A percentile compares a stretch with the other conserved stretches of the same genome.
Evolutionary conservation across 768 basidiomycete genomes (phyloP).

Genomic region (Obba rivulosa): DNA sequence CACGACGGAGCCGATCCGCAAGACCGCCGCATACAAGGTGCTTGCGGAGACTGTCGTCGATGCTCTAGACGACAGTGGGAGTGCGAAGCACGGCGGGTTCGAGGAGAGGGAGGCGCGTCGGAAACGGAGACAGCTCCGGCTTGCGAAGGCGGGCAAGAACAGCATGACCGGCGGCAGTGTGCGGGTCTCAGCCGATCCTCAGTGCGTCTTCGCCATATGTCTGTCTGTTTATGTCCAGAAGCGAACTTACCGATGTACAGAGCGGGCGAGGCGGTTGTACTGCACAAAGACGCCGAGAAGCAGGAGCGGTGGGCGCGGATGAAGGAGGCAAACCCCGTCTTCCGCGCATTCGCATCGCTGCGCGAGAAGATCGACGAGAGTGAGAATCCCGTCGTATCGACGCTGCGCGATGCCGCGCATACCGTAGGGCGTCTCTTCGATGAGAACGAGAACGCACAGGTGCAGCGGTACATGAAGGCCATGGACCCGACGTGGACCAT

Average conservation of each 20-base stretch:
- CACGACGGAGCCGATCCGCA: slow-evolving; percentile 94
- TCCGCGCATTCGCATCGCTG: slow-evolving; percentile 52
- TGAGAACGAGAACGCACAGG: slow-evolving; percentile 97
- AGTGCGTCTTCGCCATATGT: slow-evolving; percentile 49
- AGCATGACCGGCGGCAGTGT: slow-evolving; percentile 44
- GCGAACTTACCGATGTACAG: slow-evolving; percentile 32
- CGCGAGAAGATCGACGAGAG: slow-evolving; percentile 83
- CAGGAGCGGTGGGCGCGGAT: slow-evolving; percentile 78
- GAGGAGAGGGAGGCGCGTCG: slow-evolving; percentile 92
- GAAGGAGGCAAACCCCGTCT: slow-evolving; percentile 75
- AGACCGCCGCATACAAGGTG: slow-evolving; percentile 91
- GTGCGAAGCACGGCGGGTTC: slow-evolving; percentile 91
- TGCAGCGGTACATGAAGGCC: slow-evolving; percentile 78
- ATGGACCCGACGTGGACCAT: slow-evolving; percentile 85
- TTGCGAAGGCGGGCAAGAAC: slow-evolving; percentile 79
- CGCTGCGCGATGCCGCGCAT: slow-evolving; percentile 76
- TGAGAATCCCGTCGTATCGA: slow-evolving; percentile 82
- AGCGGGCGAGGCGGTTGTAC: slow-evolving; percentile 80
- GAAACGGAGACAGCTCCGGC: slow-evolving; percentile 68
- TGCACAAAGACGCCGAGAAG: slow-evolving; percentile 76
- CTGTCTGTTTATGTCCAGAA: neutral
- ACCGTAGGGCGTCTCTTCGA: slow-evolving; percentile 90
- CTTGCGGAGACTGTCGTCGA: slow-evolving; percentile 87
- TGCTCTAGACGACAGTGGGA: slow-evolving; percentile 89
- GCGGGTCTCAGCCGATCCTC: slow-evolving; percentile 65